phyloP scores from a whole-genome alignment of 2,329 filamentous ascomycete genomes.

The Chaetomium strumarium region DNA sequence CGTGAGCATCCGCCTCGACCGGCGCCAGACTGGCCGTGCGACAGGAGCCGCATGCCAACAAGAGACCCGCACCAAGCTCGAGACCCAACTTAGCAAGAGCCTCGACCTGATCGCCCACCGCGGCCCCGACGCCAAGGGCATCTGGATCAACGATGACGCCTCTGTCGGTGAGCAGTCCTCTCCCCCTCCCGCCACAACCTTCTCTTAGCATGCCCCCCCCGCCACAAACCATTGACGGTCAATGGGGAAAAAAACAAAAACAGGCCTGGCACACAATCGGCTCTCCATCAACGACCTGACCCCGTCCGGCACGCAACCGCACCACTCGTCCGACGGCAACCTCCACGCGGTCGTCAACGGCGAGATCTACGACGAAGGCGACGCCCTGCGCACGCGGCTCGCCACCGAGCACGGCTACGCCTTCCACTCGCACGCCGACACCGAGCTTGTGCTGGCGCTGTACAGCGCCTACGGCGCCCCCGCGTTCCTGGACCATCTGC shows the following conservation, averaged over 20 bases:
- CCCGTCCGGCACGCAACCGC: conserved; percentile 41
- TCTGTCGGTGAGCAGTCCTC: not conserved
- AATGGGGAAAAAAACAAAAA: not conserved
- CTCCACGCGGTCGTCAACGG: conserved; percentile 55
- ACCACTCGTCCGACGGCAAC: conserved; percentile 32
- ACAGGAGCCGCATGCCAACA: not conserved
- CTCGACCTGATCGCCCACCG: conserved; percentile 28
- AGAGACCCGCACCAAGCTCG: not conserved
- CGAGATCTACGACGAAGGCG: conserved; percentile 49
- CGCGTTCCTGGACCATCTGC: conserved; percentile 35
- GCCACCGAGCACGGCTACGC: conserved; percentile 33
- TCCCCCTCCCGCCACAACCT: no score
- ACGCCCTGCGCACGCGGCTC: conserved; percentile 36
- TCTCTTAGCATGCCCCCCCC: not conserved
- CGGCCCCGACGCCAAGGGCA: conserved; percentile 28
- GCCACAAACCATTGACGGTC: not conserved
- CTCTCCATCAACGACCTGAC: conserved; percentile 46
- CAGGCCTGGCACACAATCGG: conserved; percentile 9
- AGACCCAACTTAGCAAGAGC: conserved; percentile 21
- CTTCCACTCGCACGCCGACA: conserved; percentile 44
- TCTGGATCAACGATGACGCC: conserved; percentile 27
- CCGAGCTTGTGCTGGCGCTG: conserved; percentile 47
- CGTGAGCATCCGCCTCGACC: conserved; percentile 2
- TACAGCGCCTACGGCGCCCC: conserved; percentile 43
- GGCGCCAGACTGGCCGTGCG: not conserved